Evolutionary conservation across 805 yeast genomes (phyloP).

Genomic region (Nakazawaea pomicola): DNA sequence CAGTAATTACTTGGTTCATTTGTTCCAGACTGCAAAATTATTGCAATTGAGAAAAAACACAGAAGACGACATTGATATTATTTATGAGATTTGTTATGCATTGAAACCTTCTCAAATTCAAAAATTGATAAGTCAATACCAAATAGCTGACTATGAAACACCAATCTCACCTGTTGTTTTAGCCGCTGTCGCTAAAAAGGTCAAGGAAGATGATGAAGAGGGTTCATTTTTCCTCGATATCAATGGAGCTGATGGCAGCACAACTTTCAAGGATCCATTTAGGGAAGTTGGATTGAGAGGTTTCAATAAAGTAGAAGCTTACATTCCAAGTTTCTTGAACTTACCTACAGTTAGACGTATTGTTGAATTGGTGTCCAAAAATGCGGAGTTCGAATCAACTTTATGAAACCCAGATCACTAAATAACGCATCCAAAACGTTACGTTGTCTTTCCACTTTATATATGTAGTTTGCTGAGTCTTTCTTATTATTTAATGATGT

Average conservation of each 20-base stretch:
- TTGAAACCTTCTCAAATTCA: slow-evolving; percentile 95
- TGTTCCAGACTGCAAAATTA: slow-evolving; percentile 89
- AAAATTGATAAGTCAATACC: slow-evolving; percentile 82
- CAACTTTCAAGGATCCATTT: slow-evolving; percentile 77
- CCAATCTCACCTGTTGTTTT: slow-evolving; percentile 83
- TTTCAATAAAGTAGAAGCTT: slow-evolving; percentile 78
- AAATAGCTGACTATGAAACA: slow-evolving; percentile 89
- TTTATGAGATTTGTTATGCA: slow-evolving; percentile 92
- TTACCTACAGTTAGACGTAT: slow-evolving; percentile 85
- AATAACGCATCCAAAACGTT: neutral
- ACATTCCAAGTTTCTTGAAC: slow-evolving; percentile 91
- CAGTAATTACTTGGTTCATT: slow-evolving; percentile 73
- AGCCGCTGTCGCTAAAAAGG: slow-evolving; percentile 75
- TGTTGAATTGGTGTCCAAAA: slow-evolving; percentile 81
- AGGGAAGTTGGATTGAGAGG: slow-evolving; percentile 70
- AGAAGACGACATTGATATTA: slow-evolving; percentile 82
- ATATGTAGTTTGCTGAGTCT: too few relatives aligned
- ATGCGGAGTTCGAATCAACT: slow-evolving; percentile 36
- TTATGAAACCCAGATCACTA: neutral
- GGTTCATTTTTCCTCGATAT: slow-evolving; percentile 67
- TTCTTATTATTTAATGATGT: too few relatives aligned
- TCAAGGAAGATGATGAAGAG: slow-evolving; percentile 48
- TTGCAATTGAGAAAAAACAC: slow-evolving; percentile 89
- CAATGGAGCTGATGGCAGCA: slow-evolving; percentile 55
- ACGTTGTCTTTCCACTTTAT: neutral